Evolutionary conservation across 1,284 basidiomycete species (phyloP).

Genomic region (Afroboletus lepidellus): DNA sequence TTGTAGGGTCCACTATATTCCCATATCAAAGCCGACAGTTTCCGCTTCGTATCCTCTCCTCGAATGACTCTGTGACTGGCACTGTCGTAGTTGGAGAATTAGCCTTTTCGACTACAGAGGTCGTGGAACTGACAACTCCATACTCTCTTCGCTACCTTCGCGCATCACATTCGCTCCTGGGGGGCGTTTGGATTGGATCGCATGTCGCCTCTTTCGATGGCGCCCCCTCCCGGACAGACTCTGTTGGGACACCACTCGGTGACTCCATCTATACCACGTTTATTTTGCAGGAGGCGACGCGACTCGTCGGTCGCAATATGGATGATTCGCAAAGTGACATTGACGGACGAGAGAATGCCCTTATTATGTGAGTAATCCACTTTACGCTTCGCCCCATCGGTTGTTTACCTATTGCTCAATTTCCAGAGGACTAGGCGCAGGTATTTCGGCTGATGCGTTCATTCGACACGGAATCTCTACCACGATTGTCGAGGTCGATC

Average conservation of each 20-base stretch:
- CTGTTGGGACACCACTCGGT: constrained; percentile 53
- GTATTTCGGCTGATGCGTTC: constrained; percentile 76
- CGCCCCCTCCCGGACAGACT: constrained; percentile 47
- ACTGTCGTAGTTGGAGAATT: constrained; percentile 77
- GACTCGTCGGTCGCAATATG: constrained; percentile 67
- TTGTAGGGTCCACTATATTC: constrained; percentile 50
- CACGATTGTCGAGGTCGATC: constrained; percentile 84
- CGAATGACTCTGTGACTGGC: constrained; percentile 73
- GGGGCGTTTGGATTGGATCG: constrained; percentile 79
- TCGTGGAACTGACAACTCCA: constrained; percentile 29
- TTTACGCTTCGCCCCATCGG: not conserved
- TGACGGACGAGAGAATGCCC: constrained; percentile 47
- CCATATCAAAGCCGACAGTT: constrained; percentile 55
- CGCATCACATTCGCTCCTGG: constrained; percentile 85
- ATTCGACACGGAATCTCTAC: constrained; percentile 63
- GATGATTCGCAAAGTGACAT: constrained; percentile 39
- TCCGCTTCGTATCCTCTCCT: constrained; percentile 67
- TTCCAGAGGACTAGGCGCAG: constrained; percentile 79
- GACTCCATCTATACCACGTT: constrained; percentile 85
- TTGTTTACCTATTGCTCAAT: constrained; percentile 5
- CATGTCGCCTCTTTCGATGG: constrained; percentile 45
- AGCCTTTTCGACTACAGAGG: constrained; percentile 37
- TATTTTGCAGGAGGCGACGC: constrained; percentile 78
- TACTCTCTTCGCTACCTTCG: constrained; percentile 77
- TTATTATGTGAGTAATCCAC: constrained; percentile 62